phyloP scores from a whole-genome alignment of 2,329 filamentous ascomycete species.

The Cryphonectria parasitica region DNA sequence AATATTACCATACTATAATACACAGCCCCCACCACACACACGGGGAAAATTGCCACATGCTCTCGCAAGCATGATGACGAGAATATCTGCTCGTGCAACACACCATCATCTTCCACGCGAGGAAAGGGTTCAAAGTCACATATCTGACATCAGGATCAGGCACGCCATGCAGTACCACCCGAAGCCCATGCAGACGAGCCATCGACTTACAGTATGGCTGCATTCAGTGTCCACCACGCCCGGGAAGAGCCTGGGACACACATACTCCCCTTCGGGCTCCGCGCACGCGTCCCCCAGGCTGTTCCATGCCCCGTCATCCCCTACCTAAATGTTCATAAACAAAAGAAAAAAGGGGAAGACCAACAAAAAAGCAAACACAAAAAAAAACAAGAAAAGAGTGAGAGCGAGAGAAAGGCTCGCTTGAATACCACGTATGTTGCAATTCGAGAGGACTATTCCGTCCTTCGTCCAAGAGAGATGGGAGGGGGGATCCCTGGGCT shows the following conservation, averaged over 20 bases:
- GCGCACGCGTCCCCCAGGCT: slow-evolving; percentile 1
- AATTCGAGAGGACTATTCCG: slow-evolving; percentile 9
- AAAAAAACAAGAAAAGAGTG: background rate
- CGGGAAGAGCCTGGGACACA: background rate
- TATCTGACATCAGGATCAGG: background rate
- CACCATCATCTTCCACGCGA: slow-evolving; percentile 1
- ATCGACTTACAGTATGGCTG: background rate
- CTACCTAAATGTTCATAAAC: background rate
- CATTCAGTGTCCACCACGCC: background rate
- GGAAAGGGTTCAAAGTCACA: background rate
- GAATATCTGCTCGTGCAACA: background rate
- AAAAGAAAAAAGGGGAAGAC: too few relatives aligned
- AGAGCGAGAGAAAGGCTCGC: background rate
- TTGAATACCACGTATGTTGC: slow-evolving; percentile 1
- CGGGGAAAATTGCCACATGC: background rate
- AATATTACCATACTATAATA: background rate
- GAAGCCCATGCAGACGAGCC: slow-evolving; percentile 1
- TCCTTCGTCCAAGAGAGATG: background rate
- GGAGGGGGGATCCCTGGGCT: background rate
- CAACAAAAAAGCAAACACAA: too few relatives aligned
- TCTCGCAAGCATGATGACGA: background rate
- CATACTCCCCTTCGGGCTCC: slow-evolving; percentile 12
- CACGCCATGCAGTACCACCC: slow-evolving; percentile 7
- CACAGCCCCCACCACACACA: background rate
- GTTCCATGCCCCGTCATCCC: background rate